These are phyloP conservation scores for Xerocomellus intermedius DNA, from an alignment of 768 basidiomycete species.

Conservation along the genomic window DNA sequence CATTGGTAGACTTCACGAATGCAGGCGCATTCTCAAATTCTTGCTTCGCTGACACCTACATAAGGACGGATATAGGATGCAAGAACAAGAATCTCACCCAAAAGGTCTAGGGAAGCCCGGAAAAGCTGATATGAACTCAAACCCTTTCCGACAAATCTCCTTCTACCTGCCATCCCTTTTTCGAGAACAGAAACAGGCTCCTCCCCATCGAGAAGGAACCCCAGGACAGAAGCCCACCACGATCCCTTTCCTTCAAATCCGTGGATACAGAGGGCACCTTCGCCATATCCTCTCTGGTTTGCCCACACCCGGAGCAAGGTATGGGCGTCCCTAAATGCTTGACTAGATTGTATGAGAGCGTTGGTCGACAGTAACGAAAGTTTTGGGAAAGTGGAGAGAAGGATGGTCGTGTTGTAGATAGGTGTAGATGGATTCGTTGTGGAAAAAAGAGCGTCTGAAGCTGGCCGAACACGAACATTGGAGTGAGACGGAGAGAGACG, in stretches of 20 bases:
- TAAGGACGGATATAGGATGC: conserved; percentile 5
- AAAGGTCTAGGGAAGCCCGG: conserved; percentile 77
- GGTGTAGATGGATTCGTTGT: conserved; percentile 55
- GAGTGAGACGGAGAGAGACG: conserved; percentile 73
- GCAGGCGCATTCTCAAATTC: conserved; percentile 57
- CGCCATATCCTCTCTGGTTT: conserved; percentile 75
- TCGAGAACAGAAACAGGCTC: conserved; percentile 37
- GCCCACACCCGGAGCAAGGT: conserved; percentile 89
- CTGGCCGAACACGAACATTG: conserved; percentile 51
- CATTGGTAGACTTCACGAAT: conserved; percentile 56
- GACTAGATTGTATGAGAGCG: conserved; percentile 47
- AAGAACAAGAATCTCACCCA: conserved; percentile 50
- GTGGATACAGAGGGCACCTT: conserved; percentile 55
- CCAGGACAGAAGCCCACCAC: conserved; percentile 68
- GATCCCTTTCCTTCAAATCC: conserved; percentile 70
- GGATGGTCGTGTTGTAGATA: conserved; percentile 73
- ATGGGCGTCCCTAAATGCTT: conserved; percentile 71
- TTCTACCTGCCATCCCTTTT: conserved; percentile 30
- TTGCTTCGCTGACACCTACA: conserved; percentile 54
- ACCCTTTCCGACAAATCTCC: conserved; percentile 70
- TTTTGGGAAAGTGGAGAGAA: conserved; percentile 41
- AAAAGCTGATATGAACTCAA: conserved; percentile 91
- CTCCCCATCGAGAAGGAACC: conserved; percentile 65
- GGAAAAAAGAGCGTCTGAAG: conserved; percentile 10
- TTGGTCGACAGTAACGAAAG: conserved; percentile 43